phyloP scores from a whole-genome alignment of 208 protist genomes.

The Acanthamoeba lugdunensis region DNA sequence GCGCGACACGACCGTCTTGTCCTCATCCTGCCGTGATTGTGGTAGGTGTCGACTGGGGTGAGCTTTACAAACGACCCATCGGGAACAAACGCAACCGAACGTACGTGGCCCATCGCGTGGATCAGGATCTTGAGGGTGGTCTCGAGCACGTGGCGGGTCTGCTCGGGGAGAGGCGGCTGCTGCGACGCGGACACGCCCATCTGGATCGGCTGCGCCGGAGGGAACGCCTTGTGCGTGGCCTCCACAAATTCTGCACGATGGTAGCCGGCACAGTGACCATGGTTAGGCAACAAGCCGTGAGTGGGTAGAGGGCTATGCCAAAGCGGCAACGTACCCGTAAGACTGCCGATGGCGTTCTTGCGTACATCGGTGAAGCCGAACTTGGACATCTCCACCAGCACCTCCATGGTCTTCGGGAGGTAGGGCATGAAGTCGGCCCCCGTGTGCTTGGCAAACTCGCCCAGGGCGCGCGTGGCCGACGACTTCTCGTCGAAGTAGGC shows the following conservation, averaged over 20 bases:
- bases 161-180: slow-evolving; percentile 45
- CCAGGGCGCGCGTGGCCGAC: slow-evolving; percentile 9
- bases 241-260: slow-evolving; percentile 34
- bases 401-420: slow-evolving; percentile 51
- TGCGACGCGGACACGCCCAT: slow-evolving; percentile 31
- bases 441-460: slow-evolving; percentile 33
- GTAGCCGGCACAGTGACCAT: neutral
- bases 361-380: slow-evolving; percentile 57
- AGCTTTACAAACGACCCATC: neutral
- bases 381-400: slow-evolving; percentile 42
- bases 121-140: slow-evolving; percentile 33
- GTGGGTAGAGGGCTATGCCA: neutral
- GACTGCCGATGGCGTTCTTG: slow-evolving; percentile 2
- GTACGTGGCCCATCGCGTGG: slow-evolving; percentile 20
- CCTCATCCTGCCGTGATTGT: neutral
- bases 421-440: slow-evolving; percentile 37
- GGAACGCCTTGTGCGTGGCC: slow-evolving; percentile 43
- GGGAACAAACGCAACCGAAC: neutral
- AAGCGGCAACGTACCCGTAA: neutral
- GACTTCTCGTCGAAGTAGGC: slow-evolving; percentile 71
- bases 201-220: slow-evolving; percentile 23
- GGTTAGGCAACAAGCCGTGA: too few relatives aligned
- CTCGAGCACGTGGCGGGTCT: slow-evolving; percentile 12
- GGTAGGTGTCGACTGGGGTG: neutral
- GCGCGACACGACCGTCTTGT: slow-evolving; percentile 40